phyloP scores from a whole-genome alignment of 2,329 filamentous ascomycete genomes.

The Colletotrichum chrysophilum region DNA sequence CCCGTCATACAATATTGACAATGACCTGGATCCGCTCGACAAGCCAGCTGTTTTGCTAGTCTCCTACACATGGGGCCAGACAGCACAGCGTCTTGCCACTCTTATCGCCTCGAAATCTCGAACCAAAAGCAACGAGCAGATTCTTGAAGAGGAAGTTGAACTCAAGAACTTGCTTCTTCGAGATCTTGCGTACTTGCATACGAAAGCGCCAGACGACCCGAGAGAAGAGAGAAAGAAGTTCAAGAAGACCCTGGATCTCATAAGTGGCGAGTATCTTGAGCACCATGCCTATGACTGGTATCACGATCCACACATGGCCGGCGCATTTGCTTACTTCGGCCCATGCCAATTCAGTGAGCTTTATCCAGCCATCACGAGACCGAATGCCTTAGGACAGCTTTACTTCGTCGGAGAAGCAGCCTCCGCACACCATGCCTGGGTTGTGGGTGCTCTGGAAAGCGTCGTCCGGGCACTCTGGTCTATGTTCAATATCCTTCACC shows the following conservation, averaged over 20 bases:
- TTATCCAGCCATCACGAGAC: slow-evolving; percentile 33
- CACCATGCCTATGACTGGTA: slow-evolving; percentile 44
- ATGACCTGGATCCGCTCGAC: slow-evolving; percentile 12
- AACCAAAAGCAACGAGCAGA: neutral
- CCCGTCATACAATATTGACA: slow-evolving; percentile 34
- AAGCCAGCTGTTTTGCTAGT: slow-evolving; percentile 33
- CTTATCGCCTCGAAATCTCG: neutral
- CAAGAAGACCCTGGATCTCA: neutral
- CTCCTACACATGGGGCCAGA: slow-evolving; percentile 37
- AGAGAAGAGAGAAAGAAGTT: too few species aligned
- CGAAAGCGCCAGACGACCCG: too few species aligned
- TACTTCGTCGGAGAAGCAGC: slow-evolving; percentile 41
- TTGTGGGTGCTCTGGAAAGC: slow-evolving; percentile 41
- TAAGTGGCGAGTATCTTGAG: neutral
- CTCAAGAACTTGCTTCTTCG: slow-evolving; percentile 10
- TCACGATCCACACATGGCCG: slow-evolving; percentile 34
- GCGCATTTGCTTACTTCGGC: slow-evolving; percentile 45
- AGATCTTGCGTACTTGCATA: neutral
- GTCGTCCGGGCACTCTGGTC: neutral
- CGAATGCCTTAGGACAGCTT: slow-evolving; percentile 31
- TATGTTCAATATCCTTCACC: neutral
- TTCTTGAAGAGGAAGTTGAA: neutral
- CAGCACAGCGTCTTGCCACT: slow-evolving; percentile 32
- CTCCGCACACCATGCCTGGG: slow-evolving; percentile 43
- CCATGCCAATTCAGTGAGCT: slow-evolving; percentile 42